Percentiles rank a stretch among this genome's conserved stretches.
phyloP scores from a whole-genome alignment of 768 basidiomycete genomes.

The Russula dissimulans region DNA sequence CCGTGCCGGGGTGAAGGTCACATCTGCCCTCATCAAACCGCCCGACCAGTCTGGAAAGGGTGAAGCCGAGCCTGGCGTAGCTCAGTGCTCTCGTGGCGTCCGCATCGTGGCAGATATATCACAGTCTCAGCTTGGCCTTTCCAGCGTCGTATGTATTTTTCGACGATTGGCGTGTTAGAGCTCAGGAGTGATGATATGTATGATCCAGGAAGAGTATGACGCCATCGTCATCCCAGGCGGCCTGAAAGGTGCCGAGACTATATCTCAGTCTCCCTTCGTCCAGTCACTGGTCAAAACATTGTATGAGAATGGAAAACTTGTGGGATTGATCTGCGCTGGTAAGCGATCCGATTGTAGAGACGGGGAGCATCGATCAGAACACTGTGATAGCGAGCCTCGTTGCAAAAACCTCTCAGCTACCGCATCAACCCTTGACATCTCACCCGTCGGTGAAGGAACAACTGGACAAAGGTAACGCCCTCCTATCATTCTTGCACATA shows the following conservation, averaged over 20 bases:
- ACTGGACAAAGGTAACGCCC: constrained; percentile 43
- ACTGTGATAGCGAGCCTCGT: constrained; percentile 29
- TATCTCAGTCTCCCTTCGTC: constrained; percentile 48
- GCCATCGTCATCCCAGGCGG: constrained; percentile 71
- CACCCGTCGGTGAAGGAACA: constrained; percentile 61
- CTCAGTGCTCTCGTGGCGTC: constrained; percentile 13
- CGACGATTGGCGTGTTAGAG: not conserved
- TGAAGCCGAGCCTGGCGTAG: not conserved
- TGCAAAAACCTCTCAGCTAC: constrained; percentile 52
- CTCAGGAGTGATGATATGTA: not conserved
- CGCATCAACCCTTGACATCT: constrained; percentile 61
- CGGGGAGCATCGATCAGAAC: not conserved
- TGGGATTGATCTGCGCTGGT: constrained; percentile 87
- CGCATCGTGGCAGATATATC: constrained; percentile 14
- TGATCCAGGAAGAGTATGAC: constrained; percentile 51
- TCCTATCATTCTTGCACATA: not conserved
- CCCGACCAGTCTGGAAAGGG: not conserved
- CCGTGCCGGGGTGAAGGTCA: constrained; percentile 57
- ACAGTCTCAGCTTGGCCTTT: not conserved
- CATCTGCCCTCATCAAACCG: constrained; percentile 51
- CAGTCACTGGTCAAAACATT: constrained; percentile 56
- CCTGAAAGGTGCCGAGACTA: constrained; percentile 65
- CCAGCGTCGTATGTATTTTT: constrained; percentile 2
- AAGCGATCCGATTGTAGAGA: constrained; percentile 17
- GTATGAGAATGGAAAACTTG: constrained; percentile 43